These are phyloP conservation scores for Gyrodon lividus DNA, from an alignment of 768 basidiomycete species.

Conservation along the genomic window DNA sequence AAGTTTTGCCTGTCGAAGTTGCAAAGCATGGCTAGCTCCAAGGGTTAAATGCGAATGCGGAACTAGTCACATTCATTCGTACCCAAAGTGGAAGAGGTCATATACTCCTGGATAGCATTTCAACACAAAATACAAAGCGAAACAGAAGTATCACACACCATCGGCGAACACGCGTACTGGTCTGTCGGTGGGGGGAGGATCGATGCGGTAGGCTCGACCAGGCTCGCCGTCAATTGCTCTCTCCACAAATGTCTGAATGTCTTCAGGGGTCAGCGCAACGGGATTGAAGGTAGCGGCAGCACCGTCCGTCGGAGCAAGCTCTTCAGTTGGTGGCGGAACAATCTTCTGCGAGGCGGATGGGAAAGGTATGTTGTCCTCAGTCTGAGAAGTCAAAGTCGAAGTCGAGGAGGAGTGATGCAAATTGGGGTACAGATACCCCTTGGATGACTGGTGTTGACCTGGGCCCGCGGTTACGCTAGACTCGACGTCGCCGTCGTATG, in stretches of 20 bases:
- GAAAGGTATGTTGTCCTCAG: slow-evolving; percentile 19
- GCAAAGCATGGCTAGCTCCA: slow-evolving; percentile 79
- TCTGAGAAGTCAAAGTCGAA: slow-evolving; percentile 51
- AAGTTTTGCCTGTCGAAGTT: slow-evolving; percentile 94
- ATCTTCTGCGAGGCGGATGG: slow-evolving; percentile 20
- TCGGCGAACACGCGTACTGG: slow-evolving; percentile 93
- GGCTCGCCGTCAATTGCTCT: slow-evolving; percentile 72
- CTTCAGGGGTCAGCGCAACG: slow-evolving; percentile 65
- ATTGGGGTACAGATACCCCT: slow-evolving; percentile 25
- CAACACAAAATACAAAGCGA: neutral
- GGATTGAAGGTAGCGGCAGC: slow-evolving; percentile 54
- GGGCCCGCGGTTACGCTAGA: slow-evolving; percentile 64
- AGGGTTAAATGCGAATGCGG: slow-evolving; percentile 5
- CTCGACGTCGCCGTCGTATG: slow-evolving; percentile 89
- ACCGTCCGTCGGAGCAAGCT: slow-evolving; percentile 42
- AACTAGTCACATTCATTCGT: slow-evolving; percentile 24
- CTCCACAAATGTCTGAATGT: slow-evolving; percentile 76
- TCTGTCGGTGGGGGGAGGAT: slow-evolving; percentile 73
- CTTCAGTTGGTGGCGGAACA: slow-evolving; percentile 28
- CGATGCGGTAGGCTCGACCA: slow-evolving; percentile 75
- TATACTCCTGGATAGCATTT: slow-evolving; percentile 69
- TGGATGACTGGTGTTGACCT: slow-evolving; percentile 37
- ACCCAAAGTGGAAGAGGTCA: slow-evolving; percentile 97
- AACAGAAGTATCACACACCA: slow-evolving; percentile 47
- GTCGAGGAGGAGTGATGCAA: slow-evolving; percentile 47